A percentile compares a stretch with the other conserved stretches of the same genome.
These are phyloP conservation scores for Colletotrichum theobromicola DNA, from an alignment of 2,329 filamentous ascomycete species.

Conservation along the genomic window DNA sequence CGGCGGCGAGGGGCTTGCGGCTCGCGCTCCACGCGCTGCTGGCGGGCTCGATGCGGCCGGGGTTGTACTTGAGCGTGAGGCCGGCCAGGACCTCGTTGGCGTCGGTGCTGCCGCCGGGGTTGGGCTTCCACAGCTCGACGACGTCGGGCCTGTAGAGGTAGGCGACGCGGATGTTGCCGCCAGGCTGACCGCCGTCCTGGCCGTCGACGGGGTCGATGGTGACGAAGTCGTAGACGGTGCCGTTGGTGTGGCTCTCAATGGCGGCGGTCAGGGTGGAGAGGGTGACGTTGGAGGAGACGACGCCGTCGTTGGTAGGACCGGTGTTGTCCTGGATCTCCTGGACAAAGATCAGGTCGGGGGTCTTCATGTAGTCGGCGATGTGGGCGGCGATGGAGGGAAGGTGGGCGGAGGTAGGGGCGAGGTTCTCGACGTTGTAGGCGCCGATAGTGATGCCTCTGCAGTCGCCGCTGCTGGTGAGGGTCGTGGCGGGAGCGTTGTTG, in stretches of 20 bases:
- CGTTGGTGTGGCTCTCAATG: conserved; percentile 48
- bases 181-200: conserved; percentile 69
- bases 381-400: conserved; percentile 66
- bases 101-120: conserved; percentile 58
- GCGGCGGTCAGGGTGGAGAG: conserved; percentile 59
- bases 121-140: conserved; percentile 63
- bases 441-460: conserved; percentile 69
- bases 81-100: conserved; percentile 63
- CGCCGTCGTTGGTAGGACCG: conserved; percentile 65
- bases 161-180: conserved; percentile 74
- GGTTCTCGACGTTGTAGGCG: conserved; percentile 75
- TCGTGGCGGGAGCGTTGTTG: conserved; percentile 52
- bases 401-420: conserved; percentile 60
- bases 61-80: conserved; percentile 69
- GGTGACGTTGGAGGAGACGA: conserved; percentile 61
- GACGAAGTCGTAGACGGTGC: conserved; percentile 62
- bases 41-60: conserved; percentile 67
- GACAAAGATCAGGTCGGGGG: conserved; percentile 70
- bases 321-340: conserved; percentile 75
- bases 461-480: conserved; percentile 56
- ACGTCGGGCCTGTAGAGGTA: conserved; percentile 71
- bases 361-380: conserved; percentile 67
- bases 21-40: conserved; percentile 64
- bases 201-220: conserved; percentile 65
- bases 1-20: conserved; percentile 71